Conservation (phyloP, 768 basidiomycete genomes). For the Tricholoma saponaceum region DNA sequence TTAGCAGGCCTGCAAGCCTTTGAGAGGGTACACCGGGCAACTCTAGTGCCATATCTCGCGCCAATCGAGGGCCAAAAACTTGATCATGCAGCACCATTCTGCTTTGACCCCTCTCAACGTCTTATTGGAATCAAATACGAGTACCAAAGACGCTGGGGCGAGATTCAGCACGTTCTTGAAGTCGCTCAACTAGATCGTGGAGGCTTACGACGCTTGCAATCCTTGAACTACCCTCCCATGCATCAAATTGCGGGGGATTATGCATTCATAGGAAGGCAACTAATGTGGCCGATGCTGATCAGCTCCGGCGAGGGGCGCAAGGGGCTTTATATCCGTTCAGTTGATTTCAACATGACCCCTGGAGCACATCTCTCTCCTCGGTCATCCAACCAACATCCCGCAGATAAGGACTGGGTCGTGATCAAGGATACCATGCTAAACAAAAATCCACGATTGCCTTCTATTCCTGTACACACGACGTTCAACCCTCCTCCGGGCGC, state of each 20-base stretch:
- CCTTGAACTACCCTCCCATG: neutral
- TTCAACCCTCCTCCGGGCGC: neutral
- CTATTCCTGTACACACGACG: neutral
- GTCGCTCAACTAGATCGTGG: neutral
- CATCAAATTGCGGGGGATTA: neutral
- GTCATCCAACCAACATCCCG: neutral
- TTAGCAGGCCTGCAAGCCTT: neutral
- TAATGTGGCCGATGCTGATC: neutral
- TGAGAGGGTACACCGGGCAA: neutral
- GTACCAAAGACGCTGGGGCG: neutral
- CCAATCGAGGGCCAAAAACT: neutral
- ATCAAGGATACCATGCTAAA: neutral
- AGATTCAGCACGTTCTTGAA: neutral
- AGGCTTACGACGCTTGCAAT: neutral
- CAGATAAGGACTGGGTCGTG: neutral
- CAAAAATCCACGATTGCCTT: neutral
- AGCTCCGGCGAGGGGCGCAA: neutral
- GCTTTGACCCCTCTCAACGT: constrained; percentile 3
- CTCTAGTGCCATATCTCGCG: constrained; percentile 1
- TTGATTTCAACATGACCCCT: neutral
- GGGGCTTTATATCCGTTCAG: neutral
- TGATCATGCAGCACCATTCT: neutral
- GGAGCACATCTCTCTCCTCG: neutral
- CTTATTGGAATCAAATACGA: constrained; percentile 6
- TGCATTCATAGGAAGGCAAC: neutral